phyloP scores from a whole-genome alignment of 2,329 filamentous ascomycete genomes.

The Aspergillus caelatus region DNA sequence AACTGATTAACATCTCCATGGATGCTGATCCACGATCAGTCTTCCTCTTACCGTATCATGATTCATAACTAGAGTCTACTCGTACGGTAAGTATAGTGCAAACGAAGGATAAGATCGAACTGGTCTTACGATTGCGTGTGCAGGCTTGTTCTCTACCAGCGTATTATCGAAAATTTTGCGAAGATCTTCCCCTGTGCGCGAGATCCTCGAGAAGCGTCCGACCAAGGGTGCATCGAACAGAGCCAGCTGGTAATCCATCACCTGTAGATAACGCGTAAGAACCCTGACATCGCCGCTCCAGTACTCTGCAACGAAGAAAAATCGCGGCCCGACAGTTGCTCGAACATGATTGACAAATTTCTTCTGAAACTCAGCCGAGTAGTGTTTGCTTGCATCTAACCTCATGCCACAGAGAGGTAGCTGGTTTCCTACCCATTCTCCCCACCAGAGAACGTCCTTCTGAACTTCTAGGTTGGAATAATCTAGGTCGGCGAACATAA shows the following conservation, averaged over 20 bases:
- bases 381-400: slow-evolving; percentile 74
- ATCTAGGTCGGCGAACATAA: slow-evolving; percentile 74
- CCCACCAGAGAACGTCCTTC: slow-evolving; percentile 68
- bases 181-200: slow-evolving; percentile 61
- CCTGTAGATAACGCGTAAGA: slow-evolving; percentile 60
- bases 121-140: slow-evolving; percentile 58
- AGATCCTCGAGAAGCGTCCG: slow-evolving; percentile 66
- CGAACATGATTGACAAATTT: slow-evolving; percentile 65
- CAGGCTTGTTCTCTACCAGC: slow-evolving; percentile 57
- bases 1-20: neutral
- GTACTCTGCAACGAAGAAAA: slow-evolving; percentile 71
- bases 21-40: too few species aligned
- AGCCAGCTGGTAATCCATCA: slow-evolving; percentile 60
- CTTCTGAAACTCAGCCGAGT: slow-evolving; percentile 66
- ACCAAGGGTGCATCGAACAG: slow-evolving; percentile 72
- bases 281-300: slow-evolving; percentile 63
- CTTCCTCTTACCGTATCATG: slow-evolving; percentile 62
- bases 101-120: neutral
- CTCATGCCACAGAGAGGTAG: slow-evolving; percentile 67
- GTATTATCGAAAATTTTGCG: slow-evolving; percentile 65
- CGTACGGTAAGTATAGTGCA: slow-evolving; percentile 23
- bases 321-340: slow-evolving; percentile 52
- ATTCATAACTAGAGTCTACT: slow-evolving; percentile 72
- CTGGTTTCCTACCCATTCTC: slow-evolving; percentile 65
- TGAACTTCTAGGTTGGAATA: slow-evolving; percentile 66